Evolutionary conservation across 805 yeast genomes (phyloP), one percentile per base, ranked within the genome.

Genomic region (Phaffomyces thermotolerans): DNA sequence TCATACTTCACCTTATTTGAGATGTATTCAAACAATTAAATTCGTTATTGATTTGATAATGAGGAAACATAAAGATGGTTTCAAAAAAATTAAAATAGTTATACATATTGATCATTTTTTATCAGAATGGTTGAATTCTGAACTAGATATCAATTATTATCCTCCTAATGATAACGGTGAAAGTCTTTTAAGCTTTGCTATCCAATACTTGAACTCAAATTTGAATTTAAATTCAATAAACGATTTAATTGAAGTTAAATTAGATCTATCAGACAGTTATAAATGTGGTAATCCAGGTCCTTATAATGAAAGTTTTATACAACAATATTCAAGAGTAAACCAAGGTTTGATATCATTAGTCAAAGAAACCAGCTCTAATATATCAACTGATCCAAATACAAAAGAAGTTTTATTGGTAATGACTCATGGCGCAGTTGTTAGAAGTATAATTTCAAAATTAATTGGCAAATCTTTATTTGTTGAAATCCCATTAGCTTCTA

Each of bases 131-230:
- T 57, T 70, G n/a, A 66, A 58, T 45, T 64, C 62, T 12, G 67
- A 66, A 35, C 62, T 67, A 38, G 68, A 68, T 43, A 53, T 67
- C 31, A 60, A 62, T 36, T 62, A 58, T 43, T 57, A 62, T 37
- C 75, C 75, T 3, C 75, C 75, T 7, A 69, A 69, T 47, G 75
- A 71, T 52, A 67, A 65, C 43, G 75, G 75, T 13, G 63, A 60
- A 10, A 60, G 71, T 1, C 53, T 71, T 53, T 54, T 67, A 20
- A 62, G 63, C 46, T 62, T 65, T 39, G 64, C 71, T 8, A 62
- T 67, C 35, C 63, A 63, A 23, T 71, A 69, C 50, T 45, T 71
- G 29, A 61, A 62, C 20, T 53, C 57, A 9, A 52, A 50, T 42
- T 33, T 57, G 8, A 48, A 53, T n/a, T 49, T 46, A 23, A 44